Evolutionary conservation across 192 early-diverging fungal species (phyloP).

Genomic region (Coemansia sp.): DNA sequence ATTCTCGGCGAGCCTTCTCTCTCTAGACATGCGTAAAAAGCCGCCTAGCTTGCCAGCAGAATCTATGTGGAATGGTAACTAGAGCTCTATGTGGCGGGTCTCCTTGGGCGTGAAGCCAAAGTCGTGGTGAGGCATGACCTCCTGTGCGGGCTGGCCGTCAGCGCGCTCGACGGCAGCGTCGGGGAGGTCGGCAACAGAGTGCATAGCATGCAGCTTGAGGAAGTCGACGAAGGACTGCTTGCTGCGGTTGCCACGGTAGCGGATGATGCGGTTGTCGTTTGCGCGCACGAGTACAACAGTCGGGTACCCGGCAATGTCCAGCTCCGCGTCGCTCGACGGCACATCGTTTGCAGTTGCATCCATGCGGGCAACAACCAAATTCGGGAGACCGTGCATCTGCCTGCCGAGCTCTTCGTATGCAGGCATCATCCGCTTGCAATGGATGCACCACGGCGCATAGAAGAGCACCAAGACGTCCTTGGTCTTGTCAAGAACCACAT

Average conservation of each 20-base stretch:
- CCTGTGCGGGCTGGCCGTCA: background rate
- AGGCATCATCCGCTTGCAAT: constrained; percentile 68
- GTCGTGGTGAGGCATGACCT: constrained; percentile 3
- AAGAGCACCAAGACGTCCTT: constrained; percentile 92
- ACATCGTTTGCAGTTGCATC: constrained; percentile 92
- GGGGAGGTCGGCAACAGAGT: constrained; percentile 5
- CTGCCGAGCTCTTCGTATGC: constrained; percentile 80
- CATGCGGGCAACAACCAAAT: constrained; percentile 80
- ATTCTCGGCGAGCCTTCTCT: too few relatives aligned
- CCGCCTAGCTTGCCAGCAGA: too few relatives aligned
- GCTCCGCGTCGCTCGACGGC: constrained; percentile 55
- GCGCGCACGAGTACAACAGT: constrained; percentile 91
- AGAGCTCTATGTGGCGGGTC: constrained; percentile 39
- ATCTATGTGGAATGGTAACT: background rate
- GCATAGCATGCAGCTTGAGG: constrained; percentile 61
- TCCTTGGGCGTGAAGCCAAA: constrained; percentile 42
- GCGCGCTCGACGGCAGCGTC: background rate
- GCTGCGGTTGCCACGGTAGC: constrained; percentile 77
- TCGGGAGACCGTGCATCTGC: constrained; percentile 33
- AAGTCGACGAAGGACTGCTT: constrained; percentile 70
- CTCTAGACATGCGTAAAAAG: too few relatives aligned
- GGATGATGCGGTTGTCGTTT: constrained; percentile 63
- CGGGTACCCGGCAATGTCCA: constrained; percentile 85
- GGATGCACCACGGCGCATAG: constrained; percentile 83
- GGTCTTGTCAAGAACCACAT: constrained; percentile 74